Conservation (phyloP, 2,329 filamentous ascomycete genomes). For the Dothideomycetes sp. region DNA sequence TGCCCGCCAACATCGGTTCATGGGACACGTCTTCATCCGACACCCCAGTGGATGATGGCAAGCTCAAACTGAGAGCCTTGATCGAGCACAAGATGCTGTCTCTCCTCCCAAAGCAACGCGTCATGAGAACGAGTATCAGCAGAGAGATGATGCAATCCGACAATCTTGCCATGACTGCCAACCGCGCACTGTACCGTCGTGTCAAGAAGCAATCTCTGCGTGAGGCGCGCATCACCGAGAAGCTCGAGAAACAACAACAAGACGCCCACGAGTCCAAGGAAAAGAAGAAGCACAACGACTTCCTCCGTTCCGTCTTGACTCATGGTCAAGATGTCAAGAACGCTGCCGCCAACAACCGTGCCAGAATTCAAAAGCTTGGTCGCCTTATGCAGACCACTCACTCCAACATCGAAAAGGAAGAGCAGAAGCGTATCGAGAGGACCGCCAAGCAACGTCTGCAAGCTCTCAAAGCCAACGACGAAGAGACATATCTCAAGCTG, state of each 20-base stretch:
- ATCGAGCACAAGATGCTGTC: constrained; percentile 92
- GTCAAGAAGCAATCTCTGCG: constrained; percentile 96
- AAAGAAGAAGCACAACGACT: constrained; percentile 94
- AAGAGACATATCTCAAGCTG: constrained; percentile 96
- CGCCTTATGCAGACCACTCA: constrained; percentile 84
- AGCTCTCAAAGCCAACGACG: constrained; percentile 96
- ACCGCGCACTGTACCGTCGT: constrained; percentile 78
- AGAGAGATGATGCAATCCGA: constrained; percentile 92
- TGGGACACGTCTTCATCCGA: constrained; percentile 71
- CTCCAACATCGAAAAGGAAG: constrained; percentile 96
- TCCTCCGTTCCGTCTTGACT: constrained; percentile 74
- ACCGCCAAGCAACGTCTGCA: constrained; percentile 99
- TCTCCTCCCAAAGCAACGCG: constrained; percentile 79
- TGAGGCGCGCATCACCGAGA: constrained; percentile 95
- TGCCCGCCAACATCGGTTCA: constrained; percentile 76
- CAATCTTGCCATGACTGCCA: constrained; percentile 94
- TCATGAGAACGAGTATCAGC: constrained; percentile 76
- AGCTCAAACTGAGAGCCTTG: constrained; percentile 76
- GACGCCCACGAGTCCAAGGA: constrained; percentile 92
- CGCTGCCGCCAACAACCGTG: constrained; percentile 56
- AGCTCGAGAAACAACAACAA: constrained; percentile 96
- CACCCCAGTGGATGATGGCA: constrained; percentile 63
- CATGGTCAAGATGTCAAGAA: constrained; percentile 72
- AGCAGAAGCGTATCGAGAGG: constrained; percentile 94
- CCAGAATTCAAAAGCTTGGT: constrained; percentile 75